phyloP scores from a whole-genome alignment of 2,329 filamentous ascomycete species.

The Ascochyta lentis region DNA sequence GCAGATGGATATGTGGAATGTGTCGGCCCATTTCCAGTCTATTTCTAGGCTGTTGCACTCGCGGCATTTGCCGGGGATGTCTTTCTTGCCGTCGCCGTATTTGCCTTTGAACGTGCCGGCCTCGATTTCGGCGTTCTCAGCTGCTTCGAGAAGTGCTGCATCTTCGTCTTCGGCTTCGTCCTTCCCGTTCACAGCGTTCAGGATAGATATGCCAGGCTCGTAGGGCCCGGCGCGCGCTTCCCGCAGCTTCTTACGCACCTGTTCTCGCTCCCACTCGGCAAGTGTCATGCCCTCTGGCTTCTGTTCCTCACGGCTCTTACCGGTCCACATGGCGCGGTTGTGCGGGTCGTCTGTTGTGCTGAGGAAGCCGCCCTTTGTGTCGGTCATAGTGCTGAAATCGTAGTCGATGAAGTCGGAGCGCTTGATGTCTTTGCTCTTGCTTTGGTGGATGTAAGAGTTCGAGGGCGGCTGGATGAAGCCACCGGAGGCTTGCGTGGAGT shows the following conservation, averaged over 20 bases:
- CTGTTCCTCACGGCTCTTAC: constrained; percentile 58
- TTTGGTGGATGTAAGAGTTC: constrained; percentile 62
- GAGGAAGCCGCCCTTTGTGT: constrained; percentile 95
- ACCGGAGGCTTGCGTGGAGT: constrained; percentile 63
- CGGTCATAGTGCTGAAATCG: constrained; percentile 96
- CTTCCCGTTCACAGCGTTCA: constrained; percentile 58
- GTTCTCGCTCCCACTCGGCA: constrained; percentile 87
- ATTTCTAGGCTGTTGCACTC: constrained; percentile 88
- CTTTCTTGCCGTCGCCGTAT: constrained; percentile 44
- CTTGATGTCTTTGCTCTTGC: constrained; percentile 82
- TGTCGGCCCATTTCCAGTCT: constrained; percentile 92
- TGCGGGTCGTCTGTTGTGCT: constrained; percentile 89
- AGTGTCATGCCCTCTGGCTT: constrained; percentile 88
- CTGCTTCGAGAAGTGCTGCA: constrained; percentile 31
- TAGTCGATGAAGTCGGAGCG: constrained; percentile 86
- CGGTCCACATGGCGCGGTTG: constrained; percentile 71
- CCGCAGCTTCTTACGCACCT: constrained; percentile 74
- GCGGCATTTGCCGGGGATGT: constrained; percentile 72
- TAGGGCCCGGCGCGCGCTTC: constrained; percentile 80
- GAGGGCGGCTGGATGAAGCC: constrained; percentile 44
- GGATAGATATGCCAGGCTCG: constrained; percentile 83
- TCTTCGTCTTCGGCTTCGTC: constrained; percentile 39
- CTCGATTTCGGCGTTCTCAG: constrained; percentile 53
- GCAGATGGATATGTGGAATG: constrained; percentile 79
- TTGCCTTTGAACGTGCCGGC: constrained; percentile 41